Percentiles rank a stretch among this genome's conserved stretches.
phyloP scores from a whole-genome alignment of 2,329 filamentous ascomycete species.

The Ophiostoma ips region DNA sequence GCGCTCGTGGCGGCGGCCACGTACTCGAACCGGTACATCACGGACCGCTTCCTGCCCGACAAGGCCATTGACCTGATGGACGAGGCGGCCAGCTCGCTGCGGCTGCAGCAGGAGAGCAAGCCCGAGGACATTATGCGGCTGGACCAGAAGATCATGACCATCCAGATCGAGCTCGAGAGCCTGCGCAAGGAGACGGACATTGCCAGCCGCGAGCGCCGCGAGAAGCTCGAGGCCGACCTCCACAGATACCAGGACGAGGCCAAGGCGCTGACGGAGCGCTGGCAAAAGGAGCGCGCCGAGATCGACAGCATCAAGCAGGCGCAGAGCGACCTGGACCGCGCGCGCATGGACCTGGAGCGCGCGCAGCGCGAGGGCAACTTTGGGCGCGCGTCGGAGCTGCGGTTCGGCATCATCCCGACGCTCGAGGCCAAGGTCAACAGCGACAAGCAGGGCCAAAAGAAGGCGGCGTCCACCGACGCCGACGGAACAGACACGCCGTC shows the following conservation, averaged over 20 bases:
- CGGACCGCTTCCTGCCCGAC: constrained; percentile 87
- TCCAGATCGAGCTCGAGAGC: constrained; percentile 93
- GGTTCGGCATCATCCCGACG: constrained; percentile 74
- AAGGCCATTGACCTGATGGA: constrained; percentile 97
- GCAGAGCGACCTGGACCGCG: constrained; percentile 78
- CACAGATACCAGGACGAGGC: constrained; percentile 66
- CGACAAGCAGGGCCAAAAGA: constrained; percentile 40
- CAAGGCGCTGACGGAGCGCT: constrained; percentile 60
- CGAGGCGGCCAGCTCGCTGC: constrained; percentile 79
- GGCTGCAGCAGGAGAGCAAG: constrained; percentile 91
- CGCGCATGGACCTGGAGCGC: constrained; percentile 71
- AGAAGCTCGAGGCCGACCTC: constrained; percentile 68
- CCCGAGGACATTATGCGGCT: constrained; percentile 87
- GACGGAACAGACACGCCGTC: constrained; percentile 32
- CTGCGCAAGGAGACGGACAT: constrained; percentile 88
- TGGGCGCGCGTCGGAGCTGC: constrained; percentile 74
- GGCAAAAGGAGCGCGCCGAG: constrained; percentile 79
- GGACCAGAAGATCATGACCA: constrained; percentile 91
- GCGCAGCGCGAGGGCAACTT: constrained; percentile 84
- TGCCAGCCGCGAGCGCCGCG: constrained; percentile 71
- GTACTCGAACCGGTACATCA: constrained; percentile 91
- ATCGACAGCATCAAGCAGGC: constrained; percentile 77
- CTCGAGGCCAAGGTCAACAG: constrained; percentile 68
- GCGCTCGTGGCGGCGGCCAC: constrained; percentile 84
- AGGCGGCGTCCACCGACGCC: constrained; percentile 17